phyloP scores from a whole-genome alignment of 176 grass and related monocot genomes.

The Triticum urartu region DNA sequence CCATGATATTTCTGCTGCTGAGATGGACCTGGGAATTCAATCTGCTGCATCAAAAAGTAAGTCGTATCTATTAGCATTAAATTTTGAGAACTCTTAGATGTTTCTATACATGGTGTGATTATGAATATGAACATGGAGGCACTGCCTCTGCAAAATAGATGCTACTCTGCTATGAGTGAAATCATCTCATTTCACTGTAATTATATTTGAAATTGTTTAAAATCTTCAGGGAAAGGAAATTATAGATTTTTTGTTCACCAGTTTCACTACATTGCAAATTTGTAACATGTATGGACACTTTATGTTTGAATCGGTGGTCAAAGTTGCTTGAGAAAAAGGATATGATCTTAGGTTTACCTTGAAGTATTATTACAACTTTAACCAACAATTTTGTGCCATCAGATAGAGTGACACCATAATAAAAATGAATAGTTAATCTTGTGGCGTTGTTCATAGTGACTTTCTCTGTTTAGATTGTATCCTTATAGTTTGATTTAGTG shows the following conservation, averaged over 20 bases:
- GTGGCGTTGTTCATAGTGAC: neutral
- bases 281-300: neutral
- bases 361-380: neutral
- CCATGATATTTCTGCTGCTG: constrained; percentile 56
- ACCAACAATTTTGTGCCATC: neutral
- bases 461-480: neutral
- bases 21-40: constrained; percentile 65
- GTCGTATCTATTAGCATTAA: neutral
- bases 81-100: neutral
- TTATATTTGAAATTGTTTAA: constrained; percentile 11
- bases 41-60: constrained; percentile 59
- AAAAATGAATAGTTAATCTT: neutral
- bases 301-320: neutral
- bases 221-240: neutral
- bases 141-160: constrained; percentile 4
- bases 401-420: neutral
- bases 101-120: neutral
- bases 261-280: neutral
- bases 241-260: neutral
- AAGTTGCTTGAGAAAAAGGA: neutral
- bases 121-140: neutral
- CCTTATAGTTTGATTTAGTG: neutral
- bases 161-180: neutral
- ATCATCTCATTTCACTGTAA: neutral
- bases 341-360: neutral